Evolutionary conservation across 352 stramenopile genomes (phyloP).

Genomic region (Pythium grandisporangium): DNA sequence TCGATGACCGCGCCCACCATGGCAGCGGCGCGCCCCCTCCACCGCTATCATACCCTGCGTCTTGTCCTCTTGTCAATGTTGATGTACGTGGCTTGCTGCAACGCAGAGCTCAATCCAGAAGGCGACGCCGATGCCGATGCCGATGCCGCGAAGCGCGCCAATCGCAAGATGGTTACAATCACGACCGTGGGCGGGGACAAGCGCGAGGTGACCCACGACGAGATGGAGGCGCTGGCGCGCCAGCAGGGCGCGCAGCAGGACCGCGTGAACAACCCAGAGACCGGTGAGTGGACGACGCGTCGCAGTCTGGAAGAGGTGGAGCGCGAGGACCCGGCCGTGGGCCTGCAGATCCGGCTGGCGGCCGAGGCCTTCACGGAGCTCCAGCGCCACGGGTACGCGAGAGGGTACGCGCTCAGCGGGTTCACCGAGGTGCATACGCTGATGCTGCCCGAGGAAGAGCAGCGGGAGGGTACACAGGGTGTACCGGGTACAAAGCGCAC

Average conservation of each 20-base stretch:
- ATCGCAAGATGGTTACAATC: constrained; percentile 17
- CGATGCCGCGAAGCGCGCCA: constrained; percentile 1
- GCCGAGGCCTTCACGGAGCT: constrained; percentile 38
- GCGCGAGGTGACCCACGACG: constrained; percentile 20
- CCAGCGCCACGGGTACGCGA: constrained; percentile 48
- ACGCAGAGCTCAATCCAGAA: too few relatives aligned
- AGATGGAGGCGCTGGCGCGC: constrained; percentile 10
- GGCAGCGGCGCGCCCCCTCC: background rate
- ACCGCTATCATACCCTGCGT: constrained; percentile 3
- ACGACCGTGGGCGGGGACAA: constrained; percentile 28
- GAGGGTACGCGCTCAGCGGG: constrained; percentile 32
- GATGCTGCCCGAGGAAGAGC: constrained; percentile 17
- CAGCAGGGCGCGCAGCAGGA: constrained; percentile 18
- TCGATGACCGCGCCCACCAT: background rate
- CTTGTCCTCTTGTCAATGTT: constrained; percentile 1
- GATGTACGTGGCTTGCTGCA: constrained; percentile 4
- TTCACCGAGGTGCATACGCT: constrained; percentile 40
- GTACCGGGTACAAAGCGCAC: too few relatives aligned
- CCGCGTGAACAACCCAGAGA: constrained; percentile 11
- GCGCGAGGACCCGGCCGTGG: constrained; percentile 33
- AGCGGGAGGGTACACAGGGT: constrained; percentile 12
- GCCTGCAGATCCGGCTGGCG: constrained; percentile 32
- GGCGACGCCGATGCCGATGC: background rate
- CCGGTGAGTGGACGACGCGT: constrained; percentile 13
- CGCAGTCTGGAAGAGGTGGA: constrained; percentile 25